Conservation (phyloP, 2,329 filamentous ascomycete genomes). For the Hawksworthiomyces lignivorus region DNA sequence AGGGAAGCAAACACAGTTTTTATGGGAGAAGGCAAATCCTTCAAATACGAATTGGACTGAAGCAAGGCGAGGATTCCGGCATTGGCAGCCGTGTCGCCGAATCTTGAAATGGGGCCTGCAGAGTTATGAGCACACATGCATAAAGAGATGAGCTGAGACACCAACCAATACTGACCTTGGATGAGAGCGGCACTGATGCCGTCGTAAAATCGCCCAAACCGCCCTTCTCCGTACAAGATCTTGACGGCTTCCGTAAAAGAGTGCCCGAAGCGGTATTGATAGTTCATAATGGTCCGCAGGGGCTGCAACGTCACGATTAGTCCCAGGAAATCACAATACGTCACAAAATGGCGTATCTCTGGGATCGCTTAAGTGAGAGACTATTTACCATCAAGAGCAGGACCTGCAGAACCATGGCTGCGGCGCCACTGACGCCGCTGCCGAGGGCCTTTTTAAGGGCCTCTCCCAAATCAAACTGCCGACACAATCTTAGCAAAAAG, state of each 20-base stretch:
- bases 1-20: conserved; percentile 40
- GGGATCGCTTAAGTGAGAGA: background rate
- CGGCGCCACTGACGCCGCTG: conserved; percentile 38
- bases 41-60: conserved; percentile 38
- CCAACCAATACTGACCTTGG: conserved; percentile 26
- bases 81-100: conserved; percentile 42
- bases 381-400: conserved; percentile 36
- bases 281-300: conserved; percentile 43
- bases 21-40: conserved; percentile 31
- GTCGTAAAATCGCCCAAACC: conserved; percentile 36
- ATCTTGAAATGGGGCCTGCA: conserved; percentile 35
- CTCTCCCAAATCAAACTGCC: conserved; percentile 35
- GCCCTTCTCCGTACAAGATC: conserved; percentile 34
- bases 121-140: background rate
- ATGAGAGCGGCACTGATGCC: conserved; percentile 36
- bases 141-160: background rate
- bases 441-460: conserved; percentile 38
- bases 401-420: conserved; percentile 41
- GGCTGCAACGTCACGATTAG: conserved; percentile 24
- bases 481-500: background rate
- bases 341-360: no score
- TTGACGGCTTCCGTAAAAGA: conserved; percentile 31
- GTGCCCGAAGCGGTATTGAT: conserved; percentile 39
- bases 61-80: conserved; percentile 41
- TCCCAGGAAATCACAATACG: no score